A percentile compares a stretch with the other conserved stretches of the same genome.
Conservation (phyloP, 2,329 filamentous ascomycete genomes). For the Atkinsonella texensis region DNA sequence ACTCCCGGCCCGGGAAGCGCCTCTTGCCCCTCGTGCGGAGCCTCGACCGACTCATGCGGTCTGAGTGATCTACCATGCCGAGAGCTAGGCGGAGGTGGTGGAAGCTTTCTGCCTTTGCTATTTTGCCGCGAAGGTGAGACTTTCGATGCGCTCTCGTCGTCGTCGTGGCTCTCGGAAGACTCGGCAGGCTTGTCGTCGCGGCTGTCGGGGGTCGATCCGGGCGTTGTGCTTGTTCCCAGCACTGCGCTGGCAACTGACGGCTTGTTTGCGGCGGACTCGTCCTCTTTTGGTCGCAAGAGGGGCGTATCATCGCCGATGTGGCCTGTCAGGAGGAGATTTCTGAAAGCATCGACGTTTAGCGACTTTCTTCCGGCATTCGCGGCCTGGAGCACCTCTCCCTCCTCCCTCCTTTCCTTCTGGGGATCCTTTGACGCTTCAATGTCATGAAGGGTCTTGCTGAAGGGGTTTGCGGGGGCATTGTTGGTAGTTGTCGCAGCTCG, state of each 20-base stretch:
- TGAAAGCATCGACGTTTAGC: constrained; percentile 69
- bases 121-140: neutral
- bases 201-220: neutral
- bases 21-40: neutral
- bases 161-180: constrained; percentile 3
- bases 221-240: neutral
- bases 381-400: constrained; percentile 20
- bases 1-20: neutral
- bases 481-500: neutral
- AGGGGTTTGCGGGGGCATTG: constrained; percentile 28
- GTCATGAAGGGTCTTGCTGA: constrained; percentile 43
- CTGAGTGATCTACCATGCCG: constrained; percentile 67
- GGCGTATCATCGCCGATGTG: constrained; percentile 28
- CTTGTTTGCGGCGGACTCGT: neutral
- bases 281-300: neutral
- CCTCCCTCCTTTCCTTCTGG: constrained; percentile 18
- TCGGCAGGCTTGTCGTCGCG: neutral
- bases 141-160: neutral
- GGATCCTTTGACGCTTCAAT: constrained; percentile 28
- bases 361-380: constrained; percentile 28
- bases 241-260: neutral
- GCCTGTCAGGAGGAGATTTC: constrained; percentile 63
- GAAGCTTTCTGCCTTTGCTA: constrained; percentile 43
- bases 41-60: constrained; percentile 6
- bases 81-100: constrained; percentile 61